A percentile compares a stretch with the other conserved stretches of the same genome.
phyloP scores from a whole-genome alignment of 345 rosid genomes.

The Euclidium syriacum region DNA sequence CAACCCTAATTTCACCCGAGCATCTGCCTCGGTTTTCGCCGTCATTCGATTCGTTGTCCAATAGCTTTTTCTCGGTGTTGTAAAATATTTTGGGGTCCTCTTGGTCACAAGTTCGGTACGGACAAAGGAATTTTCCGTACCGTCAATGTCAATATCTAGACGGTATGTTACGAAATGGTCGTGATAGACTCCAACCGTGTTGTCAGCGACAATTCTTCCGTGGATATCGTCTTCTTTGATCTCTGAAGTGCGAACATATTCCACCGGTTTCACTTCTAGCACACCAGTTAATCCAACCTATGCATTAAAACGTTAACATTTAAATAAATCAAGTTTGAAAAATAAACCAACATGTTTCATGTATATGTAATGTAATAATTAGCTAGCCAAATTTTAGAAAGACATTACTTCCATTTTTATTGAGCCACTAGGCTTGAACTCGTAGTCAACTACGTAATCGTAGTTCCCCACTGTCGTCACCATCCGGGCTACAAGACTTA shows the following conservation, averaged over 20 bases:
- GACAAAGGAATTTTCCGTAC: slow-evolving; percentile 39
- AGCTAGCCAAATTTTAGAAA: not conserved
- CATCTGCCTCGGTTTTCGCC: slow-evolving; percentile 44
- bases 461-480: slow-evolving; percentile 43
- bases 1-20: slow-evolving; percentile 28
- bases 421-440: slow-evolving; percentile 52
- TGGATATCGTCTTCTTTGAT: slow-evolving; percentile 30
- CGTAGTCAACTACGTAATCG: slow-evolving; percentile 44
- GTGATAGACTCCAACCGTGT: slow-evolving; percentile 39
- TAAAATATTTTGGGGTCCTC: slow-evolving; percentile 1
- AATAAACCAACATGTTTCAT: too few relatives aligned
- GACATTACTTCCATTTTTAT: slow-evolving; percentile 39
- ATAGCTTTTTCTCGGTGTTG: slow-evolving; percentile 46
- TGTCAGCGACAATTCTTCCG: slow-evolving; percentile 45
- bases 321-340: too few relatives aligned
- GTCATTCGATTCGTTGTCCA: slow-evolving; percentile 39
- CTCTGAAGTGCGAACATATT: slow-evolving; percentile 31
- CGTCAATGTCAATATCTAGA: slow-evolving; percentile 55
- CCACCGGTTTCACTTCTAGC: slow-evolving; percentile 36
- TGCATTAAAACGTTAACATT: too few relatives aligned
- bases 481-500: slow-evolving; percentile 51
- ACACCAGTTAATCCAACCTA: slow-evolving; percentile 52
- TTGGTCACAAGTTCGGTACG: slow-evolving; percentile 37
- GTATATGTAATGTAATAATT: too few relatives aligned
- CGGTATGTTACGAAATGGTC: slow-evolving; percentile 51